phyloP scores from a whole-genome alignment of 805 yeast species.

The Isabelozyma rhagii region DNA sequence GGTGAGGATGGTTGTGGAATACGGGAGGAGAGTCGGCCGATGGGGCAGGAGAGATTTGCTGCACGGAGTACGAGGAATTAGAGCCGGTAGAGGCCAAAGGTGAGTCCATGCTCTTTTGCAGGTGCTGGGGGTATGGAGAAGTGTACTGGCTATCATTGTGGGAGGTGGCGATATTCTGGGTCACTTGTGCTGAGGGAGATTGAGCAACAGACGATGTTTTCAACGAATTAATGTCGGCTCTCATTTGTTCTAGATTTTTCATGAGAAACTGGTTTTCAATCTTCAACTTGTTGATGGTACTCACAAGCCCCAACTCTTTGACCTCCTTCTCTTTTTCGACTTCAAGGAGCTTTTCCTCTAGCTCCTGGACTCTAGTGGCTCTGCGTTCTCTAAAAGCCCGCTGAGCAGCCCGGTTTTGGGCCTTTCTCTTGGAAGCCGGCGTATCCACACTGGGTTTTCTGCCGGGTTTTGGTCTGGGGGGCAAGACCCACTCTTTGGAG shows the following conservation, averaged over 20 bases:
- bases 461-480: slow-evolving; percentile 63
- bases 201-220: slow-evolving; percentile 8
- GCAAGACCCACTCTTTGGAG: slow-evolving; percentile 57
- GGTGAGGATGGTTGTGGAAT: slow-evolving; percentile 5
- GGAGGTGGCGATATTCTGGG: slow-evolving; percentile 4
- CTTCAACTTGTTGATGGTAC: slow-evolving; percentile 48
- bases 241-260: slow-evolving; percentile 42
- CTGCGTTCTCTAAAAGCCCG: slow-evolving; percentile 85
- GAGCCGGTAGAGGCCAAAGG: slow-evolving; percentile 12
- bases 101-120: slow-evolving; percentile 3
- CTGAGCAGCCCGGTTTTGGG: slow-evolving; percentile 93
- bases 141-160: slow-evolving; percentile 4
- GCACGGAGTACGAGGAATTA: slow-evolving; percentile 32
- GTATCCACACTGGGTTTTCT: slow-evolving; percentile 66
- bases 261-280: slow-evolving; percentile 43
- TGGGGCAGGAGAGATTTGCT: slow-evolving; percentile 54
- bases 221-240: slow-evolving; percentile 24
- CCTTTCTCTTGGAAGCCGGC: slow-evolving; percentile 82
- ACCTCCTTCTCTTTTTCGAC: slow-evolving; percentile 64
- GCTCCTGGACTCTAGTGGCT: slow-evolving; percentile 75
- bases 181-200: background rate
- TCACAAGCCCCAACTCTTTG: slow-evolving; percentile 53
- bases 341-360: slow-evolving; percentile 66
- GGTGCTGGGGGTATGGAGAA: slow-evolving; percentile 9
- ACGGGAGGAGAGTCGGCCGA: slow-evolving; percentile 47